Conservation (phyloP, 208 protist species). For the Leishmania lainsoni region DNA sequence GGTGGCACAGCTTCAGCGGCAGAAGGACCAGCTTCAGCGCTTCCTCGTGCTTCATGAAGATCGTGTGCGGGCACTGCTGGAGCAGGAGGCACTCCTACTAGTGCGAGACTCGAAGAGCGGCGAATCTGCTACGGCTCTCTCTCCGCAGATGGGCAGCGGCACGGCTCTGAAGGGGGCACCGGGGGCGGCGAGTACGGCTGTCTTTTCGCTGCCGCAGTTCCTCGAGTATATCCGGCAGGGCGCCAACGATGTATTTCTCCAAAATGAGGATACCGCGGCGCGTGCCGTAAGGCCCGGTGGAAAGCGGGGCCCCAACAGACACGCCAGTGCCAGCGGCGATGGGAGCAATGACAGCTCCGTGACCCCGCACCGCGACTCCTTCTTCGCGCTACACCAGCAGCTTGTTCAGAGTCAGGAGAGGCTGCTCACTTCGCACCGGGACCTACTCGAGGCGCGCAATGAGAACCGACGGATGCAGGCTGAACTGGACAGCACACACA, state of each 20-base stretch:
- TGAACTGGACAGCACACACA: slow-evolving; percentile 12
- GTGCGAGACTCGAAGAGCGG: slow-evolving; percentile 1
- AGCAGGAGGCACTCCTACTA: slow-evolving; percentile 44
- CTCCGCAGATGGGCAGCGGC: slow-evolving; percentile 7
- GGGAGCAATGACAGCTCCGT: slow-evolving; percentile 13
- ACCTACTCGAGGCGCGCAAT: slow-evolving; percentile 29
- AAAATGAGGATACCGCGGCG: slow-evolving; percentile 20
- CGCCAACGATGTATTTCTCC: slow-evolving; percentile 36
- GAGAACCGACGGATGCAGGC: slow-evolving; percentile 25
- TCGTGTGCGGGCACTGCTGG: slow-evolving; percentile 54
- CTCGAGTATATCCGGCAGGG: slow-evolving; percentile 31
- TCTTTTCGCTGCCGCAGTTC: slow-evolving; percentile 26
- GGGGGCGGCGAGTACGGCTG: neutral
- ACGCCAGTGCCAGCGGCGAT: neutral
- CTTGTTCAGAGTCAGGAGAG: slow-evolving; percentile 36
- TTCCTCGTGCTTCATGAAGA: slow-evolving; percentile 69
- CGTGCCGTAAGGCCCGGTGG: neutral
- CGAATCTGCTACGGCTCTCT: neutral
- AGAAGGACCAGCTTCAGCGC: slow-evolving; percentile 77
- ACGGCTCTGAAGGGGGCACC: neutral
- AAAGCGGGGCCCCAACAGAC: neutral
- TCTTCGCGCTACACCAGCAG: slow-evolving; percentile 32
- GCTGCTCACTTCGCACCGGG: slow-evolving; percentile 32
- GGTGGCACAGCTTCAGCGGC: slow-evolving; percentile 64
- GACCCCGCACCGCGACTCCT: slow-evolving; percentile 31